phyloP scores from a whole-genome alignment of 139 green algal genomes.

The Pleodorina starrii region DNA sequence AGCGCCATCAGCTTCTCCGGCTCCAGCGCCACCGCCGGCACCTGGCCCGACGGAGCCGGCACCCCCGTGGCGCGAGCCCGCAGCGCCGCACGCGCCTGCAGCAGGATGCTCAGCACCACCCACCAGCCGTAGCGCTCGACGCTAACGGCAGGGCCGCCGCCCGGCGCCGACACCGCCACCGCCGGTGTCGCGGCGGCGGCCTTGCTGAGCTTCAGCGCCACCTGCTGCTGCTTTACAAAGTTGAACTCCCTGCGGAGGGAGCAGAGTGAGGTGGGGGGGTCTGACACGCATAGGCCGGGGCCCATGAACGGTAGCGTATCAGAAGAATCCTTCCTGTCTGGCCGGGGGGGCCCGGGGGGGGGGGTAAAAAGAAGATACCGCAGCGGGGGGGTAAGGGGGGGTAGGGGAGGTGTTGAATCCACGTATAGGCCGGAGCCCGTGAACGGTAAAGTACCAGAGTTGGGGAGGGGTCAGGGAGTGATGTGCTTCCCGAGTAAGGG shows the following conservation, averaged over 20 bases:
- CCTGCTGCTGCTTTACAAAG: slow-evolving; percentile 85
- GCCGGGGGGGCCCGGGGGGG: no score
- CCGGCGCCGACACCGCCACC: background rate
- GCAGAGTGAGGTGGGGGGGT: background rate
- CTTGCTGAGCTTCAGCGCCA: slow-evolving; percentile 80
- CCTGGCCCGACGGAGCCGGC: slow-evolving; percentile 11
- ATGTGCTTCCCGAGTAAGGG: no score
- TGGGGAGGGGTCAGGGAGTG: no score
- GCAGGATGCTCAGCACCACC: slow-evolving; percentile 66
- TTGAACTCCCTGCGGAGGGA: slow-evolving; percentile 64
- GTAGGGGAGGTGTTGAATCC: no score
- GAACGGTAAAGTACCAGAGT: no score
- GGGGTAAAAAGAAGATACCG: no score
- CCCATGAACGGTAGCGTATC: no score
- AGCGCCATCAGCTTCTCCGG: slow-evolving; percentile 77
- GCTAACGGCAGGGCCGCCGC: background rate
- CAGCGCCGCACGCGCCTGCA: slow-evolving; percentile 19
- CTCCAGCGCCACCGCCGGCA: slow-evolving; percentile 37
- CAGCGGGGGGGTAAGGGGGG: no score
- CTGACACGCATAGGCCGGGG: no score
- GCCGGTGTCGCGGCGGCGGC: no score
- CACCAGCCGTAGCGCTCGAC: slow-evolving; percentile 78
- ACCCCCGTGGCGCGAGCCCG: background rate
- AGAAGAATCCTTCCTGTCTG: no score
- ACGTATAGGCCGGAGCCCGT: no score